phyloP scores from a whole-genome alignment of 768 basidiomycete genomes.

The Auriculariales sp. region DNA sequence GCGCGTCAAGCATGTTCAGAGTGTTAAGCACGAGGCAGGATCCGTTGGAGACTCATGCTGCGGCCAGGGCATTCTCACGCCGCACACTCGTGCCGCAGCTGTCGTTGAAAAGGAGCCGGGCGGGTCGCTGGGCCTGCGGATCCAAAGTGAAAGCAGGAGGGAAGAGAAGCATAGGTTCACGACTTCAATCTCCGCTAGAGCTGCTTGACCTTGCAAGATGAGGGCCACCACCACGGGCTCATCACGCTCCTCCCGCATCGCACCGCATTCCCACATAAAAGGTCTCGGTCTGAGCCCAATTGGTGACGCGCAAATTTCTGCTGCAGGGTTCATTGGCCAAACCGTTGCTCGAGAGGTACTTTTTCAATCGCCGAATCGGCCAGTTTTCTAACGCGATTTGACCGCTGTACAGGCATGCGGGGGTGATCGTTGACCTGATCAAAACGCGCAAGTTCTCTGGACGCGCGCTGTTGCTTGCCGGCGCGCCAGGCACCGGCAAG shows the following conservation, averaged over 20 bases:
- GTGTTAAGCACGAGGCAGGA: too few relatives aligned
- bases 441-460: constrained; percentile 90
- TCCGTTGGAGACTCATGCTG: too few relatives aligned
- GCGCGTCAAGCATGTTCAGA: too few relatives aligned
- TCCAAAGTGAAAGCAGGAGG: too few relatives aligned
- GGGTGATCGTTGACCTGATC: constrained; percentile 75
- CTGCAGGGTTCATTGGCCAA: constrained; percentile 86
- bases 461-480: constrained; percentile 79
- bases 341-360: constrained; percentile 74
- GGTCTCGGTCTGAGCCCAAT: constrained; percentile 82
- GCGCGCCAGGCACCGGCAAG: constrained; percentile 95
- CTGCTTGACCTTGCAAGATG: too few relatives aligned
- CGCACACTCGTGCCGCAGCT: too few relatives aligned
- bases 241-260: constrained; percentile 60
- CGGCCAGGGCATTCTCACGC: too few relatives aligned
- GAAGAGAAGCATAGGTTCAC: too few relatives aligned
- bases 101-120: too few relatives aligned
- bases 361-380: not conserved
- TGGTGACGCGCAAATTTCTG: constrained; percentile 56
- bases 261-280: constrained; percentile 93
- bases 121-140: too few relatives aligned
- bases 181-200: too few relatives aligned
- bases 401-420: constrained; percentile 58
- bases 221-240: too few relatives aligned
- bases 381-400: not conserved